Evolutionary conservation across 1,284 basidiomycete genomes (phyloP).

Genomic region (Xerocomus amazonicus): DNA sequence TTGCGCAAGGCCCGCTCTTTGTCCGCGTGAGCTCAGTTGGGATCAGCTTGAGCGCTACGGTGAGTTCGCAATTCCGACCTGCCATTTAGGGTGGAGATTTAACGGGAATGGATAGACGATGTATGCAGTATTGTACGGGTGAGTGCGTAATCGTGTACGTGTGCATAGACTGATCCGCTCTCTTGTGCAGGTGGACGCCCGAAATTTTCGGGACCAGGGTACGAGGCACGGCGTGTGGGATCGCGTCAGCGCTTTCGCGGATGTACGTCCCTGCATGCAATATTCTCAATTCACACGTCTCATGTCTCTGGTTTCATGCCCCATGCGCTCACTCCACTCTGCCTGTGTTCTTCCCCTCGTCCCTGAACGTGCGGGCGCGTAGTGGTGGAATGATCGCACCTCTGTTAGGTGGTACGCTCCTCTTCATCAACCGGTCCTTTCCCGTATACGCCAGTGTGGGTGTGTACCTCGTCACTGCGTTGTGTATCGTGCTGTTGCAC

Average conservation of each 20-base stretch:
- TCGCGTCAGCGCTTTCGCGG: conserved; percentile 84
- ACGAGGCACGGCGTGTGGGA: conserved; percentile 88
- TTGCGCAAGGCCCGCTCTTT: conserved; percentile 57
- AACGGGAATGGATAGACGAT: conserved; percentile 54
- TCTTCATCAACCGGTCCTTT: conserved; percentile 67
- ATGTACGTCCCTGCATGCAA: conserved; percentile 48
- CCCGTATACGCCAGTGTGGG: conserved; percentile 78
- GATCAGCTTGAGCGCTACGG: conserved; percentile 79
- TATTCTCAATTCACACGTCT: no score
- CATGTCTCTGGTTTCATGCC: no score
- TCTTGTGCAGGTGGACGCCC: conserved; percentile 68
- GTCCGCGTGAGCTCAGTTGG: conserved; percentile 78
- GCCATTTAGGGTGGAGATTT: background rate
- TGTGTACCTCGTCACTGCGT: conserved; percentile 66
- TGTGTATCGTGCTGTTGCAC: conserved; percentile 61
- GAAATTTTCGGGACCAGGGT: conserved; percentile 87
- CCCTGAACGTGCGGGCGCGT: background rate
- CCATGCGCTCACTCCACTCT: no score
- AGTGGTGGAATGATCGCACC: conserved; percentile 93
- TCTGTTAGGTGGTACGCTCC: conserved; percentile 76
- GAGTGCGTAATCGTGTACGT: conserved; percentile 4
- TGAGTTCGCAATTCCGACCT: conserved; percentile 33
- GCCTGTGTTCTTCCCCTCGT: background rate
- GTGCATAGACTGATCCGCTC: background rate
- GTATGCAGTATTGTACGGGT: conserved; percentile 89